These are phyloP conservation scores for Sechiopsis laciniata DNA, from an alignment of 306 rosid genomes.

Conservation along the genomic window DNA sequence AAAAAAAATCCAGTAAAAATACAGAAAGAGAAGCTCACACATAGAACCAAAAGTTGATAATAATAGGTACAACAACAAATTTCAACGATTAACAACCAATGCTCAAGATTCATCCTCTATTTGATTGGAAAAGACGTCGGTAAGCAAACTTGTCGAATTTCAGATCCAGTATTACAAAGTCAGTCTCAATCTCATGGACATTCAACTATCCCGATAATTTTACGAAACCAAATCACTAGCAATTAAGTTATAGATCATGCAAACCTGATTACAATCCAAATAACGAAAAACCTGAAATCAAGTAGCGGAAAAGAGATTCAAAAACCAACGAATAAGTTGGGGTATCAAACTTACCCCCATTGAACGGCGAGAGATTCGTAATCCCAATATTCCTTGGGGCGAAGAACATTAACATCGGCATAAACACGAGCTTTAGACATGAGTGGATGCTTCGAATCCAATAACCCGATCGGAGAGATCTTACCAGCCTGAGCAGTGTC, in stretches of 20 bases:
- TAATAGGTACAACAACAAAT: not conserved
- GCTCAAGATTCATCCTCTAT: not conserved
- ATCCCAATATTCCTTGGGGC: conserved; percentile 50
- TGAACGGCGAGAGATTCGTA: conserved; percentile 42
- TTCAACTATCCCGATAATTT: not conserved
- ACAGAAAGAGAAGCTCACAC: not conserved
- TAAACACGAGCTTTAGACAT: conserved; percentile 51
- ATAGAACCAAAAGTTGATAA: not conserved
- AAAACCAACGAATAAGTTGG: not conserved
- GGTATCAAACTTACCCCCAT: conserved; percentile 35
- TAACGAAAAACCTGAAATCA: not conserved
- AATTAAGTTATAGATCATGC: not conserved
- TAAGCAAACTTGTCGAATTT: conserved; percentile 3
- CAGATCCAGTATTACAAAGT: conserved; percentile 14
- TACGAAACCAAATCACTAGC: not conserved
- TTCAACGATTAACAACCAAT: not conserved
- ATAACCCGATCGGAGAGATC: conserved; percentile 12
- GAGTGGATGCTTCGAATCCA: not conserved
- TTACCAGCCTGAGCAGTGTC: not conserved
- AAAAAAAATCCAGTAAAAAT: not conserved
- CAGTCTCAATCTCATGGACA: not conserved
- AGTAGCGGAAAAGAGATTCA: not conserved
- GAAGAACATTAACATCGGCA: conserved; percentile 42
- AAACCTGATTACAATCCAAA: not conserved
- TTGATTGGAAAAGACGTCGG: not conserved